Conservation (phyloP, 106 monocot genomes). For the Apostasia ramifera region DNA sequence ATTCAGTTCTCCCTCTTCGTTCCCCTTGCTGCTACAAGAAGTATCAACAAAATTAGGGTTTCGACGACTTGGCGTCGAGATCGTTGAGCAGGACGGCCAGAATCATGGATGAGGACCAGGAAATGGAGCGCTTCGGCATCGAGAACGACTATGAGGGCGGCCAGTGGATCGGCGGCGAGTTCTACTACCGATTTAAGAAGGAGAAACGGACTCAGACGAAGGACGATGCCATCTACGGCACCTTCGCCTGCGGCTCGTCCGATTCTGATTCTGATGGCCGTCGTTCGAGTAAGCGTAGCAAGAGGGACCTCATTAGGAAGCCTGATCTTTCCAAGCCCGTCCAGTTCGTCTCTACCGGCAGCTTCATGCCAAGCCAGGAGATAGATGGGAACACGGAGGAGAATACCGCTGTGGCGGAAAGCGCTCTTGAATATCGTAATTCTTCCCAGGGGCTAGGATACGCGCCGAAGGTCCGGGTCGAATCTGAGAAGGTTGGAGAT, state of each 20-base stretch:
- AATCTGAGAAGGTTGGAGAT: conserved; percentile 3
- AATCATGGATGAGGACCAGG: conserved; percentile 42
- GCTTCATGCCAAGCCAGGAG: conserved; percentile 50
- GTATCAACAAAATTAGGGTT: too few species aligned
- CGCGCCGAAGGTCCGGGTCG: conserved; percentile 25
- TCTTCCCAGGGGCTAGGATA: conserved; percentile 27
- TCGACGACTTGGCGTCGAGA: too few species aligned
- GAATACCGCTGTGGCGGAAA: background rate
- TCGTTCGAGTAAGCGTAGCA: conserved; percentile 29
- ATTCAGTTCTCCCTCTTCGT: too few species aligned
- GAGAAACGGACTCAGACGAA: conserved; percentile 34
- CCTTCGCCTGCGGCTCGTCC: conserved; percentile 34
- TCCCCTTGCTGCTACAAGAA: too few species aligned
- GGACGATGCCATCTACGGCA: conserved; percentile 55
- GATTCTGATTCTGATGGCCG: conserved; percentile 34
- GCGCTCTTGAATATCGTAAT: background rate
- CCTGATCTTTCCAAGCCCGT: conserved; percentile 71
- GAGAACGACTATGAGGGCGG: conserved; percentile 60
- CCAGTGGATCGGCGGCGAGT: conserved; percentile 49
- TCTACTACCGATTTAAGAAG: conserved; percentile 41
- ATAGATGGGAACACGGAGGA: conserved; percentile 14
- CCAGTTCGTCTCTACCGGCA: conserved; percentile 73
- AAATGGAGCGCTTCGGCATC: conserved; percentile 50
- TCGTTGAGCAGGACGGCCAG: background rate
- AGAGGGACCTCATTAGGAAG: conserved; percentile 27